phyloP scores from a whole-genome alignment of 169 alveolate genomes.

The Plasmodium sp. region DNA sequence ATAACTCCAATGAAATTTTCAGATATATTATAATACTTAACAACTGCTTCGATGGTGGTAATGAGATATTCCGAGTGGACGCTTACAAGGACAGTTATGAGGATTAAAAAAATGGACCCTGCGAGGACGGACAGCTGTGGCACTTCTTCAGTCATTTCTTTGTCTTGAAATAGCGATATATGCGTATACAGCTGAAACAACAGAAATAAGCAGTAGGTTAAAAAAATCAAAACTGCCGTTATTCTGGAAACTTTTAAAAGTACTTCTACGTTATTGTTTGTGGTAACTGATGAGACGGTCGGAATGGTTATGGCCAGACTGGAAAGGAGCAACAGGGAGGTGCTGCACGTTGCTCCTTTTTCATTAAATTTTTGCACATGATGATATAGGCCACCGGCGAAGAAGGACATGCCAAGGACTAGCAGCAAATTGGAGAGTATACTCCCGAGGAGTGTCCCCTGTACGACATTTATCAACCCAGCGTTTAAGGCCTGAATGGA shows the following conservation, averaged over 20 bases:
- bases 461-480: slow-evolving; percentile 88
- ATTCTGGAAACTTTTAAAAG: slow-evolving; percentile 85
- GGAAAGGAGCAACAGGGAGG: slow-evolving; percentile 85
- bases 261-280: slow-evolving; percentile 40
- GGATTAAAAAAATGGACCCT: slow-evolving; percentile 74
- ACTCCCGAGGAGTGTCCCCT: slow-evolving; percentile 90
- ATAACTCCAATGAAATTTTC: slow-evolving; percentile 91
- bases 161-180: slow-evolving; percentile 81
- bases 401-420: slow-evolving; percentile 90
- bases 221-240: slow-evolving; percentile 83
- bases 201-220: slow-evolving; percentile 84
- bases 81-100: slow-evolving; percentile 75
- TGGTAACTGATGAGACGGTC: slow-evolving; percentile 81
- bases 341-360: slow-evolving; percentile 89
- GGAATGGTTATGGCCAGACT: slow-evolving; percentile 88
- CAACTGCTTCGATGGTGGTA: slow-evolving; percentile 82
- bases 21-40: slow-evolving; percentile 81
- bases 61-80: slow-evolving; percentile 80
- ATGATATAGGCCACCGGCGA: slow-evolving; percentile 89
- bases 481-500: slow-evolving; percentile 86
- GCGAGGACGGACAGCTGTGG: slow-evolving; percentile 78
- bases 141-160: slow-evolving; percentile 78
- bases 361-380: slow-evolving; percentile 89
- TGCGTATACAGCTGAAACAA: slow-evolving; percentile 88
- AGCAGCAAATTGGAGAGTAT: slow-evolving; percentile 88